These are phyloP conservation scores for Fusarium succisae DNA, from an alignment of 2,329 filamentous ascomycete species.

Conservation along the genomic window DNA sequence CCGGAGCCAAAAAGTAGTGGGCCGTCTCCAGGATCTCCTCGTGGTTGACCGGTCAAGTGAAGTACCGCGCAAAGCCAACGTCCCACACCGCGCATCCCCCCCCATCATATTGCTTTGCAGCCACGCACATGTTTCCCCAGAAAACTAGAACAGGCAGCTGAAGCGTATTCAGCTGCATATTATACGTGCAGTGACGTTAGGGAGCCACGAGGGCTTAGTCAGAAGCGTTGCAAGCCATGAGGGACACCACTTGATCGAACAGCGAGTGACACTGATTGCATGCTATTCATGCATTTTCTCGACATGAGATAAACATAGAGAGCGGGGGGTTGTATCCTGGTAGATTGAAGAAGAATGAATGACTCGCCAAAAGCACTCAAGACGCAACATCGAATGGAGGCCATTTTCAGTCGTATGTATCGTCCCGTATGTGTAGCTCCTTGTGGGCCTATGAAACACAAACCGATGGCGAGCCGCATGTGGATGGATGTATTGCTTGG, in stretches of 20 bases:
- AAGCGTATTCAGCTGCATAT: slow-evolving; percentile 29
- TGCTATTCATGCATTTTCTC: neutral
- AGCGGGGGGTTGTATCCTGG: neutral
- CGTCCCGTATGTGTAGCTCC: slow-evolving; percentile 16
- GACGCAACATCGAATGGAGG: neutral
- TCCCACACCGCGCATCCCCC: slow-evolving; percentile 38
- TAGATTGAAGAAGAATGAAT: neutral
- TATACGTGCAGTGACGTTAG: slow-evolving; percentile 38
- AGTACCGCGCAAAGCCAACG: slow-evolving; percentile 23
- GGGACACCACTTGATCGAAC: neutral
- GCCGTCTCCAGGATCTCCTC: slow-evolving; percentile 32
- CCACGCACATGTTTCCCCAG: slow-evolving; percentile 38
- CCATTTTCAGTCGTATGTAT: slow-evolving; percentile 10
- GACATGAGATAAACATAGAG: neutral
- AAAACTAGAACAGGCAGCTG: slow-evolving; percentile 41
- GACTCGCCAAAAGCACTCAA: neutral
- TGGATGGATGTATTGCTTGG: slow-evolving; percentile 20
- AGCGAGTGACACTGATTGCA: neutral
- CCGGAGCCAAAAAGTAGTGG: slow-evolving; percentile 28
- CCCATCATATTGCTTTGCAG: slow-evolving; percentile 30
- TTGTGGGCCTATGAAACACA: slow-evolving; percentile 28
- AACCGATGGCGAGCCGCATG: slow-evolving; percentile 36
- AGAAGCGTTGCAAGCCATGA: slow-evolving; percentile 8
- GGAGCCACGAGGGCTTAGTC: slow-evolving; percentile 20
- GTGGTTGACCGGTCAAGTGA: slow-evolving; percentile 29